Conservation (phyloP, 495 filamentous ascomycete species). For the Tirmania nivea region DNA sequence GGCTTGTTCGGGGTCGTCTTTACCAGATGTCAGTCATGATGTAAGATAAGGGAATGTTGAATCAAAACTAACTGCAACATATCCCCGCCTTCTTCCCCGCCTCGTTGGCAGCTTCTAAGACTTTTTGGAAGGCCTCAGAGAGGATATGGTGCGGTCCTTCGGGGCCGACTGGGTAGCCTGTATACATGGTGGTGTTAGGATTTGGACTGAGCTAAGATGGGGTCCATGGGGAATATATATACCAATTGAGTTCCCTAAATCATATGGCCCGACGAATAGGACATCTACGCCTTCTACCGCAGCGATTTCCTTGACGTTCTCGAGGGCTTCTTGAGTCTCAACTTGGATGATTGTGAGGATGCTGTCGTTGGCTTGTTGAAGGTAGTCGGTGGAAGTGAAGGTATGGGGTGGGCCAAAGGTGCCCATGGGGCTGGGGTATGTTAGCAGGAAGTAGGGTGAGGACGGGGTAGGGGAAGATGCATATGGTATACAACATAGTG, state of each 20-base stretch:
- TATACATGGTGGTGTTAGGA: slow-evolving; percentile 13
- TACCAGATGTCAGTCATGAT: not conserved
- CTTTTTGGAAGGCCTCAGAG: slow-evolving; percentile 41
- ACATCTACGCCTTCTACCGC: slow-evolving; percentile 33
- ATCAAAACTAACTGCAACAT: slow-evolving; percentile 30
- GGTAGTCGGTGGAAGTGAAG: slow-evolving; percentile 35
- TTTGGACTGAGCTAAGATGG: too few relatives aligned
- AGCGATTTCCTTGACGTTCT: slow-evolving; percentile 50
- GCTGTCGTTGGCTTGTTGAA: slow-evolving; percentile 49
- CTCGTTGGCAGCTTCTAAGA: slow-evolving; percentile 37
- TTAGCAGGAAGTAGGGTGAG: not conserved
- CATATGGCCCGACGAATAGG: slow-evolving; percentile 54
- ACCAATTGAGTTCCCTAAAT: slow-evolving; percentile 34
- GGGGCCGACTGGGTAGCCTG: slow-evolving; percentile 45
- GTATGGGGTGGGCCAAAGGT: slow-evolving; percentile 33
- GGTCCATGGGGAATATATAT: slow-evolving; percentile 24
- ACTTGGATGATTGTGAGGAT: slow-evolving; percentile 62
- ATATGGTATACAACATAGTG: too few relatives aligned
- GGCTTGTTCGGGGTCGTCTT: slow-evolving; percentile 39
- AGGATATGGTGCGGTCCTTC: slow-evolving; percentile 42
- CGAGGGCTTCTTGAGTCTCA: slow-evolving; percentile 53
- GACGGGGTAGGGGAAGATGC: too few relatives aligned
- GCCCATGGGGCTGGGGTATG: slow-evolving; percentile 27
- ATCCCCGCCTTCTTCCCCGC: slow-evolving; percentile 61
- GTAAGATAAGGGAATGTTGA: not conserved